Percentiles rank a stretch among this genome's conserved stretches.
Evolutionary conservation across 139 green algal genomes (phyloP).

Genomic region (Pseudopediastrum boryanum): DNA sequence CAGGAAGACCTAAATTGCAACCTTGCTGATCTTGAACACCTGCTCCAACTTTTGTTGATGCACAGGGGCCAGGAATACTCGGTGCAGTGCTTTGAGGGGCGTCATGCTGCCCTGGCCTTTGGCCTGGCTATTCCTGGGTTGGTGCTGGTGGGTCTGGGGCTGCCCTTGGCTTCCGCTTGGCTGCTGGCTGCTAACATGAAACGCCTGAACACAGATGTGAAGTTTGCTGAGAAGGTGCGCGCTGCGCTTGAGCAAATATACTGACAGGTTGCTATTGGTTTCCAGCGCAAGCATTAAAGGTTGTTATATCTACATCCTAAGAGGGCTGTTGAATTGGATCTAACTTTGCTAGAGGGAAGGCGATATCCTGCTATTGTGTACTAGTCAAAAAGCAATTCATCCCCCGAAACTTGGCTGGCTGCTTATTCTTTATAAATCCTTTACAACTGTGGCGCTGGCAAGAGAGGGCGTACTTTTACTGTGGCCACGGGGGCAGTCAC

Average conservation of each 20-base stretch:
- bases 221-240: conserved; percentile 29
- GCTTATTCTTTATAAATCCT: no score
- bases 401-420: no score
- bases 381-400: no score
- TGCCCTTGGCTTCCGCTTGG: not conserved
- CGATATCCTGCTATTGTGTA: no score
- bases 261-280: not conserved
- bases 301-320: not conserved
- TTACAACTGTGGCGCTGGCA: no score
- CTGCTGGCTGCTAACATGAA: conserved; percentile 4
- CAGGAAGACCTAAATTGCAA: no score
- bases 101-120: not conserved
- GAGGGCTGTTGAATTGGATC: not conserved
- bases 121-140: not conserved
- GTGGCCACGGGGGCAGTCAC: no score
- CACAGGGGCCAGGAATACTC: not conserved
- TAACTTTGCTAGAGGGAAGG: no score
- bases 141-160: conserved; percentile 11
- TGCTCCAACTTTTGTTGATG: no score
- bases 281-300: not conserved
- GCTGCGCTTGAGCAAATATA: no score
- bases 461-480: no score
- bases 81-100: conserved; percentile 9
- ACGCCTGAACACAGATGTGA: conserved; percentile 6
- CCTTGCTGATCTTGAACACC: no score